A percentile compares a stretch with the other conserved stretches of the same genome.
These are phyloP conservation scores for Ustilago curta DNA, from an alignment of 1,284 basidiomycete species.

Conservation along the genomic window DNA sequence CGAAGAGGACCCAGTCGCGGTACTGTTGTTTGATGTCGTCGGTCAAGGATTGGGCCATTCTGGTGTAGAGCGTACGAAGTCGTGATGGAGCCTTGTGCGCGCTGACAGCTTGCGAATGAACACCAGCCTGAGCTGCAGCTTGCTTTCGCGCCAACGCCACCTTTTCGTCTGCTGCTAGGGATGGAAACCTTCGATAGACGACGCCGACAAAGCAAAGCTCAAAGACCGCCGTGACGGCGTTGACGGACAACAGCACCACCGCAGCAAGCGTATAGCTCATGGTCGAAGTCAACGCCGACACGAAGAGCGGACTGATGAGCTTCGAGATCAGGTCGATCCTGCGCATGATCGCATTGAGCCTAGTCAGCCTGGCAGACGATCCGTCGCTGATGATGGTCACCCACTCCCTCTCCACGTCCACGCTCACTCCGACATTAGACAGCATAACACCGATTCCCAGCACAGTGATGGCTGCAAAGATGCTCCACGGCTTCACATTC, in stretches of 20 bases:
- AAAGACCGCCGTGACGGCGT: constrained; percentile 46
- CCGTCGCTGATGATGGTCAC: constrained; percentile 71
- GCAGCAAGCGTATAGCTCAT: constrained; percentile 42
- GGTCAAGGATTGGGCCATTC: not conserved
- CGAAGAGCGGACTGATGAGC: constrained; percentile 74
- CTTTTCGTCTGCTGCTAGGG: constrained; percentile 42
- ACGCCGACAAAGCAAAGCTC: constrained; percentile 54
- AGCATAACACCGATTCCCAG: constrained; percentile 70
- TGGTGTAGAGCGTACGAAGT: not conserved
- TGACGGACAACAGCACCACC: constrained; percentile 52
- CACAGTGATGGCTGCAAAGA: constrained; percentile 71
- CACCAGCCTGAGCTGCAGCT: not conserved
- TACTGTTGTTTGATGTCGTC: constrained; percentile 38
- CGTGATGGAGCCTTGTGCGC: not conserved
- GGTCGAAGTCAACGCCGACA: constrained; percentile 72
- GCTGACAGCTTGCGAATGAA: not conserved
- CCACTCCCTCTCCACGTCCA: constrained; percentile 76
- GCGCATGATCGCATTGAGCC: constrained; percentile 69
- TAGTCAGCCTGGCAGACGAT: constrained; percentile 54
- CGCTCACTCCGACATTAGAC: constrained; percentile 72
- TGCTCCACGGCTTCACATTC: constrained; percentile 48
- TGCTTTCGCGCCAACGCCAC: constrained; percentile 16
- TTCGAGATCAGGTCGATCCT: constrained; percentile 75
- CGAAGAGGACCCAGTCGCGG: constrained; percentile 72
- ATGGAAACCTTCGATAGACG: constrained; percentile 53